Conservation (phyloP, 176 grass and related monocot genomes). For the Saccharum spontaneum region DNA sequence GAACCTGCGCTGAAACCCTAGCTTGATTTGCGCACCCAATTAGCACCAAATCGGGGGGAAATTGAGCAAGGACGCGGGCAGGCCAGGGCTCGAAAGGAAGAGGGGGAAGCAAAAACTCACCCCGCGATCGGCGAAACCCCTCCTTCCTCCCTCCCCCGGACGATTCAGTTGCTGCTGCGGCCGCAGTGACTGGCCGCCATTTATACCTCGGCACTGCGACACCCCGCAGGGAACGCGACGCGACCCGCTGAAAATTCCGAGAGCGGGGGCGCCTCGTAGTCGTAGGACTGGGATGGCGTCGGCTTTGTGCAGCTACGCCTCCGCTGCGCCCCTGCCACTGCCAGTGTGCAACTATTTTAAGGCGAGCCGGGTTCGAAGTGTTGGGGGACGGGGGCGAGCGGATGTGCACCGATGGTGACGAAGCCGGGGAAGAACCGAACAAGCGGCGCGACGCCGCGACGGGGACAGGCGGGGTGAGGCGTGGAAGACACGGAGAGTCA, state of each 20-base stretch:
- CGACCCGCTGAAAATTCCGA: conserved; percentile 10
- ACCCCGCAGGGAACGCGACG: conserved; percentile 14
- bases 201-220: conserved; percentile 5
- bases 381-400: neutral
- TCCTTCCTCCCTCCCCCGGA: neutral
- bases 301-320: neutral
- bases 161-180: conserved; percentile 3
- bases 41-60: neutral
- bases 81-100: neutral
- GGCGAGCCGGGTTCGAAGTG: neutral
- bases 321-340: neutral
- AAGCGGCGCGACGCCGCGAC: neutral
- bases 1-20: neutral
- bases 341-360: neutral
- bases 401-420: neutral
- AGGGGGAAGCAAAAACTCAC: neutral
- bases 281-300: neutral
- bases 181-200: neutral
- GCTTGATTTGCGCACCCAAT: neutral
- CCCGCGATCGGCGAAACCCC: neutral
- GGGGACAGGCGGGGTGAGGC: conserved; percentile 1
- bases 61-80: neutral
- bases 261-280: conserved; percentile 32
- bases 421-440: neutral
- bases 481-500: neutral